These are phyloP conservation scores for Cardamine occulta DNA, from an alignment of 345 rosid genomes.

Conservation along the genomic window DNA sequence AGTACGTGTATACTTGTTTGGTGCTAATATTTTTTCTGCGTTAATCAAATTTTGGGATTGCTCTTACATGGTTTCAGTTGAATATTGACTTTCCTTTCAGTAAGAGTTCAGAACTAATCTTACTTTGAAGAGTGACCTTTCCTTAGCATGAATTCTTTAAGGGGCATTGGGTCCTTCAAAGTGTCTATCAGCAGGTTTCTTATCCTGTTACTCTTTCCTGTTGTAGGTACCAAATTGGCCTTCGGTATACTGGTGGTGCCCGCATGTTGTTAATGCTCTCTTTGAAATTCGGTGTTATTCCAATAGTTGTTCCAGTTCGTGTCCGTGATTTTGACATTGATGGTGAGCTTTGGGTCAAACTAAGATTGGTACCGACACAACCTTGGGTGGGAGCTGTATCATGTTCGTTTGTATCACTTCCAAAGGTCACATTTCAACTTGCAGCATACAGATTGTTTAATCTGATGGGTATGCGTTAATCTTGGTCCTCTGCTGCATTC, in stretches of 20 bases:
- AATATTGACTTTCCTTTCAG: background rate
- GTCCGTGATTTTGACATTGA: constrained; percentile 88
- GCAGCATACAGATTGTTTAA: constrained; percentile 87
- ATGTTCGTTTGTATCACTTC: constrained; percentile 93
- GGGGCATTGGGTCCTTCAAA: background rate
- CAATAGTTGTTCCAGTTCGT: constrained; percentile 78
- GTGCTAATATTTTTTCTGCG: background rate
- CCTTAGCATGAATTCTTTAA: background rate
- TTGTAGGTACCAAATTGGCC: constrained; percentile 86
- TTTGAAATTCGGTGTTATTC: constrained; percentile 71
- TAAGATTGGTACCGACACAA: constrained; percentile 77
- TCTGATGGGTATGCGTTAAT: constrained; percentile 71
- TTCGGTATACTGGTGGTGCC: constrained; percentile 90
- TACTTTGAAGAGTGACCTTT: background rate
- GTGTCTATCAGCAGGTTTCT: background rate
- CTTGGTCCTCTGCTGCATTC: background rate
- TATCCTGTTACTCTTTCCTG: constrained; percentile 20
- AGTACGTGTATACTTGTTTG: constrained; percentile 53
- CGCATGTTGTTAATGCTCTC: constrained; percentile 83
- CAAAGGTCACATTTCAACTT: constrained; percentile 81
- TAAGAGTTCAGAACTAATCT: background rate
- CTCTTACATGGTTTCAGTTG: background rate
- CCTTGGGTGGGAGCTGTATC: constrained; percentile 92
- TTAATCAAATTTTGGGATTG: background rate
- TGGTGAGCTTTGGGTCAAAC: constrained; percentile 95